phyloP scores from a whole-genome alignment of 345 rosid species.

The Ailanthus altissimus region DNA sequence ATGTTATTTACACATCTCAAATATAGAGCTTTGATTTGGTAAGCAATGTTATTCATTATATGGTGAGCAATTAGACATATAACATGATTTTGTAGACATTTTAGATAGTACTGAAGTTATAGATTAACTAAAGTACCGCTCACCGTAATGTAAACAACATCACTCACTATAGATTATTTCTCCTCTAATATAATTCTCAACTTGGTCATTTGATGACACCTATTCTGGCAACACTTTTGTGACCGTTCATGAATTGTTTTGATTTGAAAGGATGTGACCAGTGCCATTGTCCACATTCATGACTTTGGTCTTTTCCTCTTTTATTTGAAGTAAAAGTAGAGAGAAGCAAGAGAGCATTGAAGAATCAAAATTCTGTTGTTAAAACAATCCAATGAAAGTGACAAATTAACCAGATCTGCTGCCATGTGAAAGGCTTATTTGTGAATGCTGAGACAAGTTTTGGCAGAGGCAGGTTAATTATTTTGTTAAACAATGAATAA shows the following conservation, averaged over 20 bases:
- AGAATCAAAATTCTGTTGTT: neutral
- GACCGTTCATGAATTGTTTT: neutral
- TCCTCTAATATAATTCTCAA: neutral
- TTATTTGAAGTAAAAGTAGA: neutral
- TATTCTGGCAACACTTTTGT: neutral
- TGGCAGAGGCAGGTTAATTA: neutral
- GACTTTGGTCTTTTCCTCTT: neutral
- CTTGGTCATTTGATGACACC: neutral
- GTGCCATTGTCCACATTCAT: neutral
- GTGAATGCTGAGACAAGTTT: neutral
- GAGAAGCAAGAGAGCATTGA: neutral
- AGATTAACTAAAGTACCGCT: too few relatives aligned
- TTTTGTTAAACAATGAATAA: neutral
- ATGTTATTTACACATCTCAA: neutral
- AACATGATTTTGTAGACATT: too few relatives aligned
- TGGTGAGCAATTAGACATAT: too few relatives aligned
- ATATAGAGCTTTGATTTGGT: too few relatives aligned
- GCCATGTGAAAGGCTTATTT: neutral
- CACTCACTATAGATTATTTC: too few relatives aligned
- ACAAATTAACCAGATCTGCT: conserved; percentile 15
- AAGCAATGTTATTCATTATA: too few relatives aligned
- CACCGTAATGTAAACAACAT: too few relatives aligned
- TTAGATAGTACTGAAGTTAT: too few relatives aligned
- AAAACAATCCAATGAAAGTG: conserved; percentile 5
- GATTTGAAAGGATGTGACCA: conserved; percentile 14